These are phyloP conservation scores for Pleurotus pulmonarius DNA, from an alignment of 768 basidiomycete species.

Conservation along the genomic window DNA sequence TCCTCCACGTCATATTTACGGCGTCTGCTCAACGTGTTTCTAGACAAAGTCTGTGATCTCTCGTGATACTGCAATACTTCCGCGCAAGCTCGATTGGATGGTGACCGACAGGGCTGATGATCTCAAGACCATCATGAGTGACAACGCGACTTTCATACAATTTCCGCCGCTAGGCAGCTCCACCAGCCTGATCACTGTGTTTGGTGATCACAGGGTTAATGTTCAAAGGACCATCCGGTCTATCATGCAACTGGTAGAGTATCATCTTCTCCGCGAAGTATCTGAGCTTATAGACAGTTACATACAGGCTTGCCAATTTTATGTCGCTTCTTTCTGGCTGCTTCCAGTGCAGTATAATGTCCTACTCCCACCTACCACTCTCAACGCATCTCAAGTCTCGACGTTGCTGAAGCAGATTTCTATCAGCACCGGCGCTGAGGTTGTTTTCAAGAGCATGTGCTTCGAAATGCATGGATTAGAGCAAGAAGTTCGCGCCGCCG, in stretches of 20 bases:
- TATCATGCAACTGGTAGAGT: conserved; percentile 89
- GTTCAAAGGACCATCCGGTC: conserved; percentile 92
- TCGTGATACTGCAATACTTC: conserved; percentile 89
- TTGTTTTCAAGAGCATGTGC: conserved; percentile 96
- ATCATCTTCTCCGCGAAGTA: background rate
- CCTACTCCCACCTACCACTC: conserved; percentile 74
- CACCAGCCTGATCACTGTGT: conserved; percentile 89
- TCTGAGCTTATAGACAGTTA: background rate
- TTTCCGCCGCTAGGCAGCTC: conserved; percentile 91
- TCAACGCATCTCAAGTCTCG: conserved; percentile 81
- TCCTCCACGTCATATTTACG: conserved; percentile 6
- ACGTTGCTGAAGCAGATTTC: conserved; percentile 85
- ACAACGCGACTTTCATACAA: conserved; percentile 95
- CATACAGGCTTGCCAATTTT: conserved; percentile 85
- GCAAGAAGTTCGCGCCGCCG: conserved; percentile 82
- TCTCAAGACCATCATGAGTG: conserved; percentile 87
- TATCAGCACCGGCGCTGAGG: conserved; percentile 83
- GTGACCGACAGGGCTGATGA: conserved; percentile 95
- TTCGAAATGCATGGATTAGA: conserved; percentile 97
- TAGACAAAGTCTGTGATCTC: conserved; percentile 90
- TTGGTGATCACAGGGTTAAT: conserved; percentile 90
- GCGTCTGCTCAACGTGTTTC: background rate
- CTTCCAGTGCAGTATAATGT: conserved; percentile 93
- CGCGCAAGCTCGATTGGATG: conserved; percentile 98
- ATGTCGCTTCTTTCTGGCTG: conserved; percentile 96